Base-by-base conservation (phyloP, 1,284 basidiomycete species). In the Volvariella volvacea region DNA sequence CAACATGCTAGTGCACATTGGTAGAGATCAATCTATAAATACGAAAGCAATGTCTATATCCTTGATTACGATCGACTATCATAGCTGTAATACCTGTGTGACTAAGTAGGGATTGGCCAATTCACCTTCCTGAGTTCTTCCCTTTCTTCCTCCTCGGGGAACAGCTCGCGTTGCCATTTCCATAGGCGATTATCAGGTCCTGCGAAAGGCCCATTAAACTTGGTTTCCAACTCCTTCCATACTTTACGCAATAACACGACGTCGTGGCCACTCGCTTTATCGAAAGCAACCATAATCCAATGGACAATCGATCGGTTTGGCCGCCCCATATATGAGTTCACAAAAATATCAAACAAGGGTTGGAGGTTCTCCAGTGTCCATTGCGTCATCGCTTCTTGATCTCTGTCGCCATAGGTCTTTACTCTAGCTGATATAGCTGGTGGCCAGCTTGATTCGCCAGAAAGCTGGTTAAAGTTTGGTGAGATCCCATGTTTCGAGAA, bases 211-310 rank as follows among this genome's bases (percentile, higher is more conserved):
- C 51, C 63, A 1, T 66, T 68, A 47, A 80, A 88, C 43, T 70
- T 68, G 40, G 54, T 55, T 52, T 80, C 76, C 38, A 89, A 52
- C 50, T 63, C 66, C 39, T 54, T 58, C 76, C 80, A 85, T 38
- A 80, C 73, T 8, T 64, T 54, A 30, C 74, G 71, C 47, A 88
- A 52, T 43, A 72, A 60, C 30, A 52, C 55, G 1, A 57, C 46
- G 51, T 86, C 74, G 42, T 67, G 57, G 14, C 67, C 70, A 42
- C 73, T 82, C n/a, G 76, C 68, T 58, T 66, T 77, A 48, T 68
- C 67, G 48, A 79, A 85, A 0, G 81, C 78, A 19, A 70, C 59
- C 50, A 89, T 60, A 41, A 85, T 72, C 78, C 83, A 86, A 54
- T 78, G 82, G 22, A 85, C 51, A 31, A 70, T 62, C 22, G 70